These are phyloP conservation scores for Carex cristatella DNA, from an alignment of 176 grass and related monocot species.

Conservation along the genomic window DNA sequence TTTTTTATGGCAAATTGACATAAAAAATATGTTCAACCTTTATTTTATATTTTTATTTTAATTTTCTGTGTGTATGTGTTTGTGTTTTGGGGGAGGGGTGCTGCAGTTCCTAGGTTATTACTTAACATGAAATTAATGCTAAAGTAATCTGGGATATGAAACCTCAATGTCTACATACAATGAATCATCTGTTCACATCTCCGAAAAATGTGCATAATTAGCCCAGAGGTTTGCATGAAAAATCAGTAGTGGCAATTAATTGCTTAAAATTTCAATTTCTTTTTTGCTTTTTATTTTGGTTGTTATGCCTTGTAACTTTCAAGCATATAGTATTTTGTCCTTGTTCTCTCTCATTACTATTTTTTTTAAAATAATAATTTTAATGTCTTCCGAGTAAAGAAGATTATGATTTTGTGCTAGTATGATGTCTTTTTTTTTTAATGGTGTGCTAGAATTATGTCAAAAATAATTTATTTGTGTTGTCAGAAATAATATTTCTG, in stretches of 20 bases:
- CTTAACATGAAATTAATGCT: background rate
- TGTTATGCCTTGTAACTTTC: background rate
- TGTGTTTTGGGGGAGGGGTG: background rate
- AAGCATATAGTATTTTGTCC: background rate
- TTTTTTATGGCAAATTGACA: background rate
- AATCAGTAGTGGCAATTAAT: background rate
- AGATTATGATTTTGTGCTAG: background rate
- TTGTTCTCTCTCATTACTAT: background rate
- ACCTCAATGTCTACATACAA: background rate
- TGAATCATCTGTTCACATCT: background rate
- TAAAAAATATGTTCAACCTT: background rate
- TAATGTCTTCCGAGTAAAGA: background rate
- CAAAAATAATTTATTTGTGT: background rate
- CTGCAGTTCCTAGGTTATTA: background rate
- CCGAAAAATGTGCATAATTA: background rate
- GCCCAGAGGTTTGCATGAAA: background rate
- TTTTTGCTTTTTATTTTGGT: background rate
- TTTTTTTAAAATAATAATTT: background rate
- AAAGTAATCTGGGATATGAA: background rate
- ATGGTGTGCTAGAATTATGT: background rate
- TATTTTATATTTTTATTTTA: background rate
- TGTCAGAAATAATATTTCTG: background rate
- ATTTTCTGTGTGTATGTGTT: background rate
- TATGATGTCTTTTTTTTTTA: background rate
- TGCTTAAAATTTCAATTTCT: background rate